Evolutionary conservation across 345 rosid species (phyloP), one percentile per base, ranked within the genome.

Genomic region (Bruguiera gymnorhiza): DNA sequence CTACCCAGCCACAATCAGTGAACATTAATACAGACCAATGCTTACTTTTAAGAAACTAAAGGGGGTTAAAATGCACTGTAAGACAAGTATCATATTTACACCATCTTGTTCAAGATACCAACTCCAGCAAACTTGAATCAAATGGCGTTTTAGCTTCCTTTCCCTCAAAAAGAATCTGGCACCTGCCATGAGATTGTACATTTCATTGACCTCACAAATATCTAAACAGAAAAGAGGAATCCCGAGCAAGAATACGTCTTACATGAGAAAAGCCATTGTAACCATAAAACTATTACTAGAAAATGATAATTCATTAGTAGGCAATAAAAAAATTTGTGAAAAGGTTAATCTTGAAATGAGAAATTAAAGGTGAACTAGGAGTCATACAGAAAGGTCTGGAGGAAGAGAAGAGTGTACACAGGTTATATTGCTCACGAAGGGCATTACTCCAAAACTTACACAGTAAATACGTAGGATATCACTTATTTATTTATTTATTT

Each of bases 91-190:
- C 23, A 56, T 23, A 23, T 31, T 21, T 50, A 34, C 9, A 60
- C 10, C 15, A 27, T 39, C 63, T 43, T 46, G 65, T 46, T 46
- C 59, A 18, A 43, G 70, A 48, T 23, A 46, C 11, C 36, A 65
- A 32, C 63, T 58, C 11, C 37, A 20, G 10, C 57, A 9, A 11
- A 31, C 74, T 70, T 63, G 68, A 24, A 55, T 64, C 57, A 3
- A 56, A 10, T 19, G 46, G 32, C 55, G 21, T 43, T 34, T 58
- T 58, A 32, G 52, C 65, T 30, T 24, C 51, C 60, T 65, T 51
- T 66, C n/a, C 53, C 21, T 21, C 26, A 29, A 50, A 31, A 31
- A 65, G 19, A 72, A 56, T 50, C 37, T 27, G 26, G 32, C 29
- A 48, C 60, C 64, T 32, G 29, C 4, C 20, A 71, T 46, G 9